Conservation (phyloP, 2,329 filamentous ascomycete genomes). For the Sphaceloma murrayae region DNA sequence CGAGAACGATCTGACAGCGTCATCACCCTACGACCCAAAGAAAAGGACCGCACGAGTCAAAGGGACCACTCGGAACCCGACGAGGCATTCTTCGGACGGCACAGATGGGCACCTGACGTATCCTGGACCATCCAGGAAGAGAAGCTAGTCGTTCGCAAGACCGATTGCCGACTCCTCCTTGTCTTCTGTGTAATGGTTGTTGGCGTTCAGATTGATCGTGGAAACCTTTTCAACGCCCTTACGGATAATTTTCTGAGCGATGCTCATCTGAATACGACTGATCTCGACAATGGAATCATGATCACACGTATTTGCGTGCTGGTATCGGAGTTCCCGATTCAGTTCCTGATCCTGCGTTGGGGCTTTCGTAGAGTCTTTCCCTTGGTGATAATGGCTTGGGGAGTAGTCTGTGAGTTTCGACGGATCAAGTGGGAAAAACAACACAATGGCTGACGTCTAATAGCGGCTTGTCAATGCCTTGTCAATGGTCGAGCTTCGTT, state of each 20-base stretch:
- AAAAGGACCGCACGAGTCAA: slow-evolving; percentile 3
- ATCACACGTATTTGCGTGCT: slow-evolving; percentile 11
- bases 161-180: slow-evolving; percentile 17
- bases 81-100: slow-evolving; percentile 10
- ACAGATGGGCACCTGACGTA: slow-evolving; percentile 16
- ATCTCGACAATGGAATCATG: slow-evolving; percentile 19
- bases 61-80: slow-evolving; percentile 14
- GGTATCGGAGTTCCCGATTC: slow-evolving; percentile 19
- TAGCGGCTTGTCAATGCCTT: slow-evolving; percentile 17
- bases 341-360: slow-evolving; percentile 19
- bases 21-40: slow-evolving; percentile 5
- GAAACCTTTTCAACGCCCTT: slow-evolving; percentile 19
- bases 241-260: slow-evolving; percentile 19
- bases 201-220: slow-evolving; percentile 17
- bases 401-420: slow-evolving; percentile 19
- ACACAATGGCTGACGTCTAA: not conserved
- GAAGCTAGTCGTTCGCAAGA: slow-evolving; percentile 18
- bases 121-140: slow-evolving; percentile 19
- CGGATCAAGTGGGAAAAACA: too few species aligned
- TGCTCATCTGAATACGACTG: slow-evolving; percentile 16
- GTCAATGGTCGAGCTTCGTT: slow-evolving; percentile 17
- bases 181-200: slow-evolving; percentile 20
- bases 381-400: slow-evolving; percentile 19
- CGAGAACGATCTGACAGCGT: slow-evolving; percentile 5
- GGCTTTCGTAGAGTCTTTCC: slow-evolving; percentile 19